These are phyloP conservation scores for Claviceps sp. DNA, from an alignment of 2,329 filamentous ascomycete species.

Conservation along the genomic window DNA sequence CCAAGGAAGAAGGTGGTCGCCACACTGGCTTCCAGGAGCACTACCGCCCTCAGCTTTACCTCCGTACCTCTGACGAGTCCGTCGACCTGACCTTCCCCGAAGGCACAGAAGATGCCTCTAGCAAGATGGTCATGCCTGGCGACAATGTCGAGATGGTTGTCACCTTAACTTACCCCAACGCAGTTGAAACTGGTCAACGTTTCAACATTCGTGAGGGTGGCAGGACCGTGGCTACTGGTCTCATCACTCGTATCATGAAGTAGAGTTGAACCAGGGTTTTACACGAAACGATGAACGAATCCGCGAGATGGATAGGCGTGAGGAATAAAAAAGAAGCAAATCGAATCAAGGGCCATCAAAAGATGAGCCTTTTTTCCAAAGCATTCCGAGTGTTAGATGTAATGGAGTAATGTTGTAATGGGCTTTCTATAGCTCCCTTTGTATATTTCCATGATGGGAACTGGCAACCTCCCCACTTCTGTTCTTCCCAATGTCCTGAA, in stretches of 20 bases:
- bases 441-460: conserved; percentile 23
- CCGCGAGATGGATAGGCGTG: too few species aligned
- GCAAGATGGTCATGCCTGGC: conserved; percentile 89
- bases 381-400: conserved; percentile 5
- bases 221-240: conserved; percentile 71
- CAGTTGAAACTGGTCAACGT: conserved; percentile 81
- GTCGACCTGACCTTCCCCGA: conserved; percentile 79
- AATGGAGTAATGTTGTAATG: conserved; percentile 12
- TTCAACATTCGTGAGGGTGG: conserved; percentile 98
- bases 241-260: conserved; percentile 60
- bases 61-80: conserved; percentile 78
- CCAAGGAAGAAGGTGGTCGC: conserved; percentile 94
- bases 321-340: too few species aligned
- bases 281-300: neutral
- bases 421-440: conserved; percentile 17
- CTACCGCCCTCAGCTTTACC: conserved; percentile 93
- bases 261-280: conserved; percentile 20
- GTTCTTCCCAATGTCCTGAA: conserved; percentile 26
- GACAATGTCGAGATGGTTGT: conserved; percentile 98
- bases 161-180: conserved; percentile 71
- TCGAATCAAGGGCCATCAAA: too few species aligned
- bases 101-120: conserved; percentile 54
- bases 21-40: conserved; percentile 92
- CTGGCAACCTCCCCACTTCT: conserved; percentile 27
- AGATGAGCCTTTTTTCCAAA: neutral